Evolutionary conservation across 2,329 filamentous ascomycete genomes (phyloP), one percentile per base, ranked within the genome.

Genomic region (Coniochaeta hoffmannii): DNA sequence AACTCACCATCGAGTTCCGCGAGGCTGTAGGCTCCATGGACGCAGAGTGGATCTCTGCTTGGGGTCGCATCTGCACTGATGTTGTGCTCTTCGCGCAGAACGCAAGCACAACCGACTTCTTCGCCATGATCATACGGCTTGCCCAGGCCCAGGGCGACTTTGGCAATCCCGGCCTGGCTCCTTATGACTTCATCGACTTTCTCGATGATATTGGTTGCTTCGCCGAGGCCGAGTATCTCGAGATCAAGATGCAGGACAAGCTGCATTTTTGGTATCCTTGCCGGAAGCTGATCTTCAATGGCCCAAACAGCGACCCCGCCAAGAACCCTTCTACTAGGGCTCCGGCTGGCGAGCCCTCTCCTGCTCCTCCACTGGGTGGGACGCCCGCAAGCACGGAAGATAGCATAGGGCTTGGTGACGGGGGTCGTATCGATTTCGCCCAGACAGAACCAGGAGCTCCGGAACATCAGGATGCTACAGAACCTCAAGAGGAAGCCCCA

Each of bases 11-110:
- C 49, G 72, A 75, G 64, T 69, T 70, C 53, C 70, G 73, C 46
- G 68, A 71, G 58, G 72, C 67, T 0, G 59, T 55, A 7, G 70
- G 70, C 0, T 63, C 66, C 3, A 55, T 75, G 14, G 64, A 72
- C 38, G 58, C 66, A 9, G 61, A 62, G 3, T 73, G 68, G 68
- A 61, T 73, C 24, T 52, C 54, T 1, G 58, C 55, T 2, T 76
- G 72, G 72, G 59, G 61, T 14, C 59, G 59, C 17, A 65, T 75
- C 38, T 69, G 68, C 41, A 61, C 64, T 14, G 67, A 68, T 2
- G 36, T 51, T 36, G 68, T 56, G 30, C 35, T 57, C 8, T 66
- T 57, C 38, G 61, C 54, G 62, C 57, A 56, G 51, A 58, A 14
- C 53, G 62, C 53, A 30, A 46, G 41, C 14, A 46, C 41, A 12